Conservation (phyloP, 163 green algal genomes). For the Volvox carteri region DNA sequence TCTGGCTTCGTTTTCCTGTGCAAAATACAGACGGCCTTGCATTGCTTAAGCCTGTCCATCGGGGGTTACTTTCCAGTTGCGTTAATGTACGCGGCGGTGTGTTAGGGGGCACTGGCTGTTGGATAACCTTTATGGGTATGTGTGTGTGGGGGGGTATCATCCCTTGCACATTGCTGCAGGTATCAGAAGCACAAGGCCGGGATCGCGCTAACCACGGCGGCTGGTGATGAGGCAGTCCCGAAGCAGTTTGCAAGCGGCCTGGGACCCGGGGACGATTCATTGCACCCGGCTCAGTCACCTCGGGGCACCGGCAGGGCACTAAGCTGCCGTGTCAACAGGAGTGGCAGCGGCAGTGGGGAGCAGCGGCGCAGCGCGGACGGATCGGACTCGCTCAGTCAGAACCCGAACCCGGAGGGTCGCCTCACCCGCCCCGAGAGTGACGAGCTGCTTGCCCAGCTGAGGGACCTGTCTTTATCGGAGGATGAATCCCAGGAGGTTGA, state of each 20-base stretch:
- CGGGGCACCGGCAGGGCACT: not conserved
- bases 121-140: not conserved
- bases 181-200: slow-evolving; percentile 17
- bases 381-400: not conserved
- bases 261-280: not conserved
- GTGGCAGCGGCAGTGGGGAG: not conserved
- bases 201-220: not conserved
- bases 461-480: slow-evolving; percentile 4
- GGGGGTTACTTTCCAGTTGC: not conserved
- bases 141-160: not conserved
- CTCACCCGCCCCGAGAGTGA: not conserved
- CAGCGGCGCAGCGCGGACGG: not conserved
- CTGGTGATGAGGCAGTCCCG: not conserved
- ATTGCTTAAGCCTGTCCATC: not conserved
- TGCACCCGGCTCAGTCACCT: not conserved
- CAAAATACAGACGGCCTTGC: not conserved
- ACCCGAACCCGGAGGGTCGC: not conserved
- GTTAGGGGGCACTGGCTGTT: not conserved
- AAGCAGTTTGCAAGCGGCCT: not conserved
- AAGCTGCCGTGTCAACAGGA: not conserved
- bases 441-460: not conserved
- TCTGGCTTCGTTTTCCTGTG: not conserved
- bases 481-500: not conserved
- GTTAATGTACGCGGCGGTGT: not conserved
- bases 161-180: not conserved